Evolutionary conservation across 768 basidiomycete species (phyloP).

Genomic region (Lentinula sp.): DNA sequence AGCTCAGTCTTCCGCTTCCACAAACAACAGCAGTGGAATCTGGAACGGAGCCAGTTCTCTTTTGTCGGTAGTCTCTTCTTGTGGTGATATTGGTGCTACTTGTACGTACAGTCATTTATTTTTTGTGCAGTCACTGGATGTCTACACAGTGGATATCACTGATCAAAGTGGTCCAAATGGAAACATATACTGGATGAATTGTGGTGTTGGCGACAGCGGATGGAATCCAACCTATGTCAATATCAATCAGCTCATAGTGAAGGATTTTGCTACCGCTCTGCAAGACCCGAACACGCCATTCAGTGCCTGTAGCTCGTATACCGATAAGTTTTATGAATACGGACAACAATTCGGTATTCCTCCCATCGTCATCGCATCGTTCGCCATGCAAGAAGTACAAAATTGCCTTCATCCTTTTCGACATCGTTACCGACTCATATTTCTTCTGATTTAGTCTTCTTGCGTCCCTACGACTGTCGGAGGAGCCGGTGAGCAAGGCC

Average conservation of each 20-base stretch:
- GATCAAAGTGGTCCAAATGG: constrained; percentile 60
- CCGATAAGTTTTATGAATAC: constrained; percentile 54
- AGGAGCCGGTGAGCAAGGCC: constrained; percentile 75
- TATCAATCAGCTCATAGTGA: constrained; percentile 43
- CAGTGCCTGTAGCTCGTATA: constrained; percentile 45
- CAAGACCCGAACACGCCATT: constrained; percentile 49
- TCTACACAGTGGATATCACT: constrained; percentile 38
- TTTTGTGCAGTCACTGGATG: background rate
- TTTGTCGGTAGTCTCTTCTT: constrained; percentile 19
- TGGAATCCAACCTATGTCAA: constrained; percentile 70
- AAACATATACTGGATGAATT: constrained; percentile 72
- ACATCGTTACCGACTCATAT: background rate
- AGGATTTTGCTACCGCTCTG: constrained; percentile 41
- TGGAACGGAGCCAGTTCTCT: background rate
- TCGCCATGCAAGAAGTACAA: constrained; percentile 80
- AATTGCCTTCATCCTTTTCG: background rate
- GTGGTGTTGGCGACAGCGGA: constrained; percentile 55
- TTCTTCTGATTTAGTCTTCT: constrained; percentile 24
- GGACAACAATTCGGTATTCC: constrained; percentile 48
- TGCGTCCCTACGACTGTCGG: constrained; percentile 63
- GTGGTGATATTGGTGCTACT: constrained; percentile 47
- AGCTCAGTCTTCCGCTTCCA: background rate
- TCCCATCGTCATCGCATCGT: constrained; percentile 73
- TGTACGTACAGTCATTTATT: constrained; percentile 23
- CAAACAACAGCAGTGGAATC: background rate